Evolutionary conservation across 345 rosid genomes (phyloP), one percentile per base, ranked within the genome.

Genomic region (Syzygium aromaticum): DNA sequence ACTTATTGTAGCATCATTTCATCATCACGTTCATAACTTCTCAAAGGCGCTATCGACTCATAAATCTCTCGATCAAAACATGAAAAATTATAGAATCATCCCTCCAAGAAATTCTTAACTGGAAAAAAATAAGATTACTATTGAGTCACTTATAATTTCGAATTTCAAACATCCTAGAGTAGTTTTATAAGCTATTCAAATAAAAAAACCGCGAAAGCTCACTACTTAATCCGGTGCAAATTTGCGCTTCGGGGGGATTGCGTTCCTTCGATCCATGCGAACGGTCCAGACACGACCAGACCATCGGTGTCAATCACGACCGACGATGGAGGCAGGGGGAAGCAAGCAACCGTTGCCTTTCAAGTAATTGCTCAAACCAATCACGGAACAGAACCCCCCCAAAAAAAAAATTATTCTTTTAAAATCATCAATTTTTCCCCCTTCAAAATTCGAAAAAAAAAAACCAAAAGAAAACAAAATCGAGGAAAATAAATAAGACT

Each of bases 271-370:
- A 40, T 73, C 6, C 46, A 6, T 7, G 9, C 49, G 80, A 73
- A 73, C 46, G 25, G 80, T 73, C 49, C 27, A 4, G 49, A 73
- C 80, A 22, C 49, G 25, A 9, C 80, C 80, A 38, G 38, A 38
- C 14, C 40, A 38, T 38, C 80, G 49, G 46, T 43, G 46, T 43
- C 2, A 4, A 49, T 73, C 80, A 5, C 5, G 80, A 73, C 25
- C 0, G 80, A 33, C 0, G 80, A 33, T 38, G 80, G 64, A 59
- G 23, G 49, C 27, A 8, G 46, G 23, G 78, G 49, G 14, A 19
- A 38, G 80, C 85, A 84, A 84, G 85, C 54, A 46, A 84, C 85
- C 85, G 85, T 84, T 84, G 13, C 85, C 85, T 84, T 84, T 51
- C 54, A 84, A 84, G 85, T 28, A n/a, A n/a, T 84, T 30, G 56